Conservation (phyloP, 345 rosid genomes). For the Gossypium anomalum region DNA sequence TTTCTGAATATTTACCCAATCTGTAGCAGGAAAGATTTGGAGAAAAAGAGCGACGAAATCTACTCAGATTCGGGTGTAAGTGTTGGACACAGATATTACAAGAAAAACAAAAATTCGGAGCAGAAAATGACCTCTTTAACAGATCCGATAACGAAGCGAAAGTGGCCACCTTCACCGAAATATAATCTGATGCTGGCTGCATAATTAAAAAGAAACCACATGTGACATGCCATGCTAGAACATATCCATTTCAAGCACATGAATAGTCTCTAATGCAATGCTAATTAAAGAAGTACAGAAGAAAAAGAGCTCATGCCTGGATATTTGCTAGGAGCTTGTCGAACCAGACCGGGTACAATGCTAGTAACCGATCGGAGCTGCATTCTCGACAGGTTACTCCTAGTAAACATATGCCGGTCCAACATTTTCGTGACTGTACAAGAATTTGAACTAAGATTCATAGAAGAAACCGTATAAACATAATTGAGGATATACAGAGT, state of each 20-base stretch:
- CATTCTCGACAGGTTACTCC: constrained; percentile 10
- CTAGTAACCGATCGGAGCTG: constrained; percentile 6
- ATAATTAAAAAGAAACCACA: neutral
- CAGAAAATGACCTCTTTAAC: constrained; percentile 8
- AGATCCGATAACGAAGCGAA: constrained; percentile 5
- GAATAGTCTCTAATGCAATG: no score
- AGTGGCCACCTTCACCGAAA: constrained; percentile 10
- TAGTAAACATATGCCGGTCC: constrained; percentile 10
- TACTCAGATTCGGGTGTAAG: neutral
- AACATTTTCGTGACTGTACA: constrained; percentile 3
- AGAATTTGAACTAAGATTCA: neutral
- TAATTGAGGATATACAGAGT: neutral
- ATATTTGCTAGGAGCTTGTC: neutral
- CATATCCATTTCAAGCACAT: neutral
- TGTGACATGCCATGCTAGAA: neutral
- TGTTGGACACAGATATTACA: neutral
- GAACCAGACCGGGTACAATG: constrained; percentile 5
- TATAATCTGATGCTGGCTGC: constrained; percentile 17
- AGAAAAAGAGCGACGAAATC: neutral
- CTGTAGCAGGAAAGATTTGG: neutral
- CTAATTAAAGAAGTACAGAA: neutral
- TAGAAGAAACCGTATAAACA: no score
- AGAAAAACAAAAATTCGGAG: neutral
- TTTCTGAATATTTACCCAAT: neutral
- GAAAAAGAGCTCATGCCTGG: constrained; percentile 7